These are phyloP conservation scores for Penicillium sp. DNA, from an alignment of 2,329 filamentous ascomycete genomes.

Conservation along the genomic window DNA sequence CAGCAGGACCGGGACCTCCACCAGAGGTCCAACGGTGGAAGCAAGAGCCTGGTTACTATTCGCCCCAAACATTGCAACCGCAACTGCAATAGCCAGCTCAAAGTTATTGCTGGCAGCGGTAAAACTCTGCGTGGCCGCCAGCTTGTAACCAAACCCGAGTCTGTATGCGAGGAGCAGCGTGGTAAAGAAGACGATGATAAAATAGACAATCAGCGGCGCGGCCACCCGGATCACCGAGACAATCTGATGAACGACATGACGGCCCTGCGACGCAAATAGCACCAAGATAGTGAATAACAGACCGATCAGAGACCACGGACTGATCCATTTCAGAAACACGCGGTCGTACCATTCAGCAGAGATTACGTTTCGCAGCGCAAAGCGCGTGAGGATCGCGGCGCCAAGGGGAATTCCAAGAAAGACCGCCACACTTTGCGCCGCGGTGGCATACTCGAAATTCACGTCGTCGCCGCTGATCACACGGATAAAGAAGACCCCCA, in stretches of 20 bases:
- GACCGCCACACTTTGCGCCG: constrained; percentile 76
- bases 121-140: constrained; percentile 75
- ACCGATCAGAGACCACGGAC: constrained; percentile 75
- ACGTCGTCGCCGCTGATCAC: constrained; percentile 58
- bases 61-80: constrained; percentile 74
- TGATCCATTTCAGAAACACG: constrained; percentile 55
- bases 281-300: constrained; percentile 84
- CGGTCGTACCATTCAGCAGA: constrained; percentile 59
- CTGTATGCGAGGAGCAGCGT: constrained; percentile 62
- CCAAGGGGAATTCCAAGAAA: constrained; percentile 82
- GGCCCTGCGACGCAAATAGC: constrained; percentile 78
- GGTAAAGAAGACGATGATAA: constrained; percentile 67
- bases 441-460: constrained; percentile 59
- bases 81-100: constrained; percentile 84
- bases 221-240: constrained; percentile 77
- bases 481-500: constrained; percentile 67
- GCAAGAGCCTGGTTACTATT: constrained; percentile 78
- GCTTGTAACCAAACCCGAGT: constrained; percentile 71
- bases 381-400: constrained; percentile 72
- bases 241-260: constrained; percentile 75
- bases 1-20: constrained; percentile 81
- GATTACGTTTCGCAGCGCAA: constrained; percentile 56
- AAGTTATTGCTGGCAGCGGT: constrained; percentile 93
- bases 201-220: constrained; percentile 79
- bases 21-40: constrained; percentile 76